phyloP scores from a whole-genome alignment of 2,329 filamentous ascomycete genomes.

The Canariomyces notabilis region DNA sequence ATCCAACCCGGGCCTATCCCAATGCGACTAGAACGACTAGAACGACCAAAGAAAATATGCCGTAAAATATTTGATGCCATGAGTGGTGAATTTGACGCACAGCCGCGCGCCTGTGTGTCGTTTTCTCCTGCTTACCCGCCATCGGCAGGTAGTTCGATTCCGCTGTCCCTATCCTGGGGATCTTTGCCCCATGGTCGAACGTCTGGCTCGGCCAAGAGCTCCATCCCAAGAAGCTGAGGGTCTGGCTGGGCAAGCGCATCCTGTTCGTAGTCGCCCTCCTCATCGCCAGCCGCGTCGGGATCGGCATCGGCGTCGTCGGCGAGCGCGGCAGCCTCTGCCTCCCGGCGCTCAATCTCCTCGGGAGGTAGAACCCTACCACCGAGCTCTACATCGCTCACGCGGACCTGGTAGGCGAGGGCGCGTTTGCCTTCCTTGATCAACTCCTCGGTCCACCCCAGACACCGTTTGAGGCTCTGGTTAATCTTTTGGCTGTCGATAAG shows the following conservation, averaged over 20 bases:
- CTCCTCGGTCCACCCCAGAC: slow-evolving; percentile 82
- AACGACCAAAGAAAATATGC: slow-evolving; percentile 2
- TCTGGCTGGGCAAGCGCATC: slow-evolving; percentile 25
- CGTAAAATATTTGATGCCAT: slow-evolving; percentile 1
- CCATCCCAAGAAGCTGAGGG: slow-evolving; percentile 13
- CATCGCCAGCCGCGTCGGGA: no score
- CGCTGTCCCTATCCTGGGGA: slow-evolving; percentile 48
- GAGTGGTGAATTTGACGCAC: slow-evolving; percentile 21
- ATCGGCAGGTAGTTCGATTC: slow-evolving; percentile 44
- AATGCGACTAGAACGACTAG: slow-evolving; percentile 17
- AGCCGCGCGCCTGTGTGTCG: neutral
- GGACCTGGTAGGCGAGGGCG: slow-evolving; percentile 77
- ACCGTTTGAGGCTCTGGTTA: slow-evolving; percentile 88
- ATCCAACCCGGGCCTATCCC: slow-evolving; percentile 5
- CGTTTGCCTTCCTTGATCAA: slow-evolving; percentile 85
- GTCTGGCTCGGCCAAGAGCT: neutral
- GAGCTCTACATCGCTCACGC: slow-evolving; percentile 71
- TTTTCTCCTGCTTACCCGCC: slow-evolving; percentile 25
- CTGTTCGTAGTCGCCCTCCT: slow-evolving; percentile 13
- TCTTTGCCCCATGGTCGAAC: slow-evolving; percentile 35
- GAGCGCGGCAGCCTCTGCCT: slow-evolving; percentile 1
- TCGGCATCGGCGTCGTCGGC: slow-evolving; percentile 12
- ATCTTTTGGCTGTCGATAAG: slow-evolving; percentile 89
- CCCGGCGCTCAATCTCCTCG: slow-evolving; percentile 45
- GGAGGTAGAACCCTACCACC: slow-evolving; percentile 71